phyloP scores from a whole-genome alignment of 2,329 filamentous ascomycete genomes.

The Berkeleyomyces basicola region DNA sequence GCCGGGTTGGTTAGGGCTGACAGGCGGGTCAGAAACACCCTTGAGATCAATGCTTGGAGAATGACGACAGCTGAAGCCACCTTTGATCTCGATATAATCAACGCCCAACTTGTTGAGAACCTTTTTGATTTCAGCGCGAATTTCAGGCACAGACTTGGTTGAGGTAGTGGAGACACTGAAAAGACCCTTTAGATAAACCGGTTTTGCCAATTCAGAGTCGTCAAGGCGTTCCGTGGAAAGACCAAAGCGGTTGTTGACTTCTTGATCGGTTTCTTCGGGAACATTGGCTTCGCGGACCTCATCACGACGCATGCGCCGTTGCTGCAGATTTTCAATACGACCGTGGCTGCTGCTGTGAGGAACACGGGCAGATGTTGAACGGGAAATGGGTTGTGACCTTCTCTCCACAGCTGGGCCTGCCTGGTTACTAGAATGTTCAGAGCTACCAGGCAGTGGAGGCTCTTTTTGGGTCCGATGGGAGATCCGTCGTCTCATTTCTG shows the following conservation, averaged over 20 bases:
- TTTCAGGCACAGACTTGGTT: conserved; percentile 71
- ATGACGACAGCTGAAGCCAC: conserved; percentile 81
- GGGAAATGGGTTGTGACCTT: conserved; percentile 35
- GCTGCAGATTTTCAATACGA: conserved; percentile 81
- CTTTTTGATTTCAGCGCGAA: conserved; percentile 76
- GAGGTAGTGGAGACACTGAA: conserved; percentile 97
- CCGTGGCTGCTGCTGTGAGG: conserved; percentile 77
- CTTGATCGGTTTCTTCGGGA: conserved; percentile 74
- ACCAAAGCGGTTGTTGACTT: conserved; percentile 42
- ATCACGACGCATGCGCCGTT: conserved; percentile 52
- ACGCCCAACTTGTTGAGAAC: conserved; percentile 78
- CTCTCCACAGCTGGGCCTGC: conserved; percentile 35
- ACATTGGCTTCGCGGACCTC: conserved; percentile 60
- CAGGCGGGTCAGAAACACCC: conserved; percentile 48
- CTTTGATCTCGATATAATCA: conserved; percentile 83
- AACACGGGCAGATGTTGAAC: conserved; percentile 52
- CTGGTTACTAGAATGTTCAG: conserved; percentile 51
- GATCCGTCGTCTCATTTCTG: conserved; percentile 55
- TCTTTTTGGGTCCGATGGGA: conserved; percentile 37
- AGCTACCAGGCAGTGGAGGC: conserved; percentile 59
- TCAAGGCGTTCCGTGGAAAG: conserved; percentile 42
- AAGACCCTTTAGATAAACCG: conserved; percentile 86
- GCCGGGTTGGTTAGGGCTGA: conserved; percentile 33
- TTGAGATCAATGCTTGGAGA: conserved; percentile 77
- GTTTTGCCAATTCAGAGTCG: conserved; percentile 69